Evolutionary conservation across 2,329 filamentous ascomycete species (phyloP).

Genomic region (Claviceps pazoutovae): DNA sequence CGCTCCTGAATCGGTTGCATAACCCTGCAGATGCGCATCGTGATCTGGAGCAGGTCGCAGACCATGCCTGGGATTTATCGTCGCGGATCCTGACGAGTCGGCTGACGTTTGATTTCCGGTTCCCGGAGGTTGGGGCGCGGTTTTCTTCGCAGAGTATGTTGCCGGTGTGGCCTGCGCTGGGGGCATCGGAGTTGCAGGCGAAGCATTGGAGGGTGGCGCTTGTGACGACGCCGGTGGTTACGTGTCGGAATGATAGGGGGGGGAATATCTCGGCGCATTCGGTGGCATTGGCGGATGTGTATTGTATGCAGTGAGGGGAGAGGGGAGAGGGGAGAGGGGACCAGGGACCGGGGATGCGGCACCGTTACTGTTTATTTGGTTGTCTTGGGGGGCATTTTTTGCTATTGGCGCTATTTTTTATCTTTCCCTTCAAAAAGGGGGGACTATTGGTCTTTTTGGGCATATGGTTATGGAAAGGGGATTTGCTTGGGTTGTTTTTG

Average conservation of each 20-base stretch:
- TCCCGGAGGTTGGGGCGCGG: constrained; percentile 34
- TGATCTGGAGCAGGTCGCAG: constrained; percentile 28
- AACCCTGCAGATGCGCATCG: constrained; percentile 23
- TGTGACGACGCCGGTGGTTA: constrained; percentile 40
- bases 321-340: no score
- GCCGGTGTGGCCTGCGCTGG: constrained; percentile 27
- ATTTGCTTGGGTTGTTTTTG: no score
- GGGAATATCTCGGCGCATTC: constrained; percentile 29
- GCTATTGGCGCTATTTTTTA: no score
- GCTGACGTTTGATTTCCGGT: constrained; percentile 32
- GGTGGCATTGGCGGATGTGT: constrained; percentile 31
- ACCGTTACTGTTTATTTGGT: no score
- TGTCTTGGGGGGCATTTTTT: no score
- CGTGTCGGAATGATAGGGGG: constrained; percentile 37
- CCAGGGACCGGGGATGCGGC: no score
- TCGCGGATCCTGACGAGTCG: constrained; percentile 31
- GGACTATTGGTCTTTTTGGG: no score
- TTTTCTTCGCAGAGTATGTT: constrained; percentile 36
- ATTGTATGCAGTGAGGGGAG: constrained; percentile 29
- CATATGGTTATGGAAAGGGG: no score
- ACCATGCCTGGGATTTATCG: constrained; percentile 30
- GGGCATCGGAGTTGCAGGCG: constrained; percentile 30
- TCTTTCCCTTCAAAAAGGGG: no score
- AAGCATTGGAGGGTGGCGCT: constrained; percentile 39
- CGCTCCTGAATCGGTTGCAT: constrained; percentile 24